Evolutionary conservation across 768 basidiomycete genomes (phyloP).

Genomic region (Trametes gibbosa): DNA sequence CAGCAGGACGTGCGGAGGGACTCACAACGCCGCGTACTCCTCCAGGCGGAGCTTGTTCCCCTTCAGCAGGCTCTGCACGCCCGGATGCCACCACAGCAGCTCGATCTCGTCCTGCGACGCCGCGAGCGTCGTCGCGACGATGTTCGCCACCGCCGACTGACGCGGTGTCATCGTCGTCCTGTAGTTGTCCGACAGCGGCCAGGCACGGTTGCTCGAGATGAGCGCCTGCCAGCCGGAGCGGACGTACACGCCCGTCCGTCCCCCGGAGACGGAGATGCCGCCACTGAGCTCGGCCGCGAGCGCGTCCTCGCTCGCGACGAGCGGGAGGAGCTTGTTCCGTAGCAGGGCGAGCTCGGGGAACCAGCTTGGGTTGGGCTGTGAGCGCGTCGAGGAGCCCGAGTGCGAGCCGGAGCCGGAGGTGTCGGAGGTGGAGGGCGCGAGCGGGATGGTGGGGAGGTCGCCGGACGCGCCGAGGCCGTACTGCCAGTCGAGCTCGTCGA

Average conservation of each 20-base stretch:
- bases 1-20: slow-evolving; percentile 2
- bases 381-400: slow-evolving; percentile 25
- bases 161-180: slow-evolving; percentile 28
- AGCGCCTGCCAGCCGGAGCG: slow-evolving; percentile 72
- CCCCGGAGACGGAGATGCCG: slow-evolving; percentile 59
- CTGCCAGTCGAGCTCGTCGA: slow-evolving; percentile 67
- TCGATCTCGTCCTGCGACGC: slow-evolving; percentile 50
- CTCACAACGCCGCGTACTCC: slow-evolving; percentile 76
- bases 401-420: slow-evolving; percentile 19
- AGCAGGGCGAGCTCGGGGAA: slow-evolving; percentile 48
- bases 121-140: slow-evolving; percentile 57
- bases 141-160: slow-evolving; percentile 43
- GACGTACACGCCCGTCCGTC: slow-evolving; percentile 61
- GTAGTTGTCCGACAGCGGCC: slow-evolving; percentile 36
- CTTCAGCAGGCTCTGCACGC: slow-evolving; percentile 54
- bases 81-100: slow-evolving; percentile 68
- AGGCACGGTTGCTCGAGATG: slow-evolving; percentile 43
- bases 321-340: slow-evolving; percentile 55
- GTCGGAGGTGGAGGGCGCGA: slow-evolving; percentile 16
- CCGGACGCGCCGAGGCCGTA: slow-evolving; percentile 33
- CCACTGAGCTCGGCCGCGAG: slow-evolving; percentile 67
- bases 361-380: slow-evolving; percentile 30
- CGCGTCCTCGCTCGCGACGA: slow-evolving; percentile 64
- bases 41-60: slow-evolving; percentile 63
- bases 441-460: slow-evolving; percentile 9